Evolutionary conservation across 441 rosid genomes (phyloP), one percentile per base, ranked within the genome.

Genomic region (Erodium trifolium): DNA sequence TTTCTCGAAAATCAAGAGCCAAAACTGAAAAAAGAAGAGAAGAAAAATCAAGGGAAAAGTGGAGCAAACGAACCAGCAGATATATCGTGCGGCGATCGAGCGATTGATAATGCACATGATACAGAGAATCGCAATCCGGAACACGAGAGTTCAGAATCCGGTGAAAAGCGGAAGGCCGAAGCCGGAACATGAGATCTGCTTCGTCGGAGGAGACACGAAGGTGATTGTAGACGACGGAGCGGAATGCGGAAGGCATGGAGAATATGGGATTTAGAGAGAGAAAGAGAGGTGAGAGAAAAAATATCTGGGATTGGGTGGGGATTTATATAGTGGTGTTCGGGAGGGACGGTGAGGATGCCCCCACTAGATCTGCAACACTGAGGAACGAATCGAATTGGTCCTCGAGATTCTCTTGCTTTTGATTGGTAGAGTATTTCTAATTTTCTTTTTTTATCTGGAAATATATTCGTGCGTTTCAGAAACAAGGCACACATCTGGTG

Each of bases 251-350:
- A 53, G 60, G 3, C 9, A 14, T 19, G 9, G 51, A 45, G 51
- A 8, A 43, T 1, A 9, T 11, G 12, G 51, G 13, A 5, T 14
- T 16, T 53, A 14, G 59, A 51, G 59, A 51, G 59, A 51, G 59
- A 51, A 34, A 34, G 59, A n/a, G 59, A 51, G 4, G 60, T 14
- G 60, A 53, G 60, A 53, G 60, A 53, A 53, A 53, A 53, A 53
- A 53, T 53, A 53, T 53, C 60, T 53, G 60, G 19, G 8, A 9
- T 14, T 45, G 19, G 60, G 19, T 45, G 51, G 51, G 51, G 14
- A 7, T 14, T 3, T 53, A 53, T 53, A 53, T 53, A 53, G 60
- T 53, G 8, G 60, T 16, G 60, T 53, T 53, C 23, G 60, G 60
- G 60, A 51, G 60, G 9, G 3, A 14, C 18, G 18, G 60, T 53